Evolutionary conservation across 805 yeast genomes (phyloP), one percentile per base, ranked within the genome.

Genomic region (Yamadazyma olivae): DNA sequence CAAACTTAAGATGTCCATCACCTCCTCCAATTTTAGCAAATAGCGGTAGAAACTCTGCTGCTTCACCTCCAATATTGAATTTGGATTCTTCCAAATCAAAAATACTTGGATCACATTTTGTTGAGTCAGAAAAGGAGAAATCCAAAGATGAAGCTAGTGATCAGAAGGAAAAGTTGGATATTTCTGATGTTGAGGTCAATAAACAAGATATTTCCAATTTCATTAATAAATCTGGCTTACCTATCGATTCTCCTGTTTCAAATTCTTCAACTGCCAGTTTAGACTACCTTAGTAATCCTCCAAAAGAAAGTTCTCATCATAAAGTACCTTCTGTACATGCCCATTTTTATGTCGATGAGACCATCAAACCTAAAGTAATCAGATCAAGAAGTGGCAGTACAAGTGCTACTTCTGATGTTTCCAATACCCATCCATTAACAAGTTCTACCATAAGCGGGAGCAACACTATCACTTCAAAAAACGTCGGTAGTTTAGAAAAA

Each of bases 301-400:
- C 72, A 4, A 46, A 35, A 10, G 54, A 51, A 7, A 45, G 51
- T 23, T 32, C 44, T 2, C 83, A 75, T 50, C 74, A 75, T 46
- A 74, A 77, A 54, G 53, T 73, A 15, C 71, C 83, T 13, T 74
- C 85, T 1, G 81, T 81, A 43, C 95, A 85, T 59, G 89, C 93
- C 0, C 95, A 84, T 58, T 85, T 85, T 53, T 74, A 72, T 46
- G 79, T 78, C 7, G 84, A 80, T 42, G 90, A 83, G 38, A 69
- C 82, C 1, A 53, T 77, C n/a, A 81, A 76, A 50, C 55, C 48
- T 7, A 65, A 64, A 38, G 38, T 49, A 4, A 57, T 44, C 35
- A 38, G 70, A 26, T 63, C 70, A 2, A 52, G 73, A 36, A 65
- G 71, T 44, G 67, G 69, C 6, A 64, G 71, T 9, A 60, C 56